Evolutionary conservation across 108 stramenopile species (phyloP).

Genomic region (Heterococcus sp.): DNA sequence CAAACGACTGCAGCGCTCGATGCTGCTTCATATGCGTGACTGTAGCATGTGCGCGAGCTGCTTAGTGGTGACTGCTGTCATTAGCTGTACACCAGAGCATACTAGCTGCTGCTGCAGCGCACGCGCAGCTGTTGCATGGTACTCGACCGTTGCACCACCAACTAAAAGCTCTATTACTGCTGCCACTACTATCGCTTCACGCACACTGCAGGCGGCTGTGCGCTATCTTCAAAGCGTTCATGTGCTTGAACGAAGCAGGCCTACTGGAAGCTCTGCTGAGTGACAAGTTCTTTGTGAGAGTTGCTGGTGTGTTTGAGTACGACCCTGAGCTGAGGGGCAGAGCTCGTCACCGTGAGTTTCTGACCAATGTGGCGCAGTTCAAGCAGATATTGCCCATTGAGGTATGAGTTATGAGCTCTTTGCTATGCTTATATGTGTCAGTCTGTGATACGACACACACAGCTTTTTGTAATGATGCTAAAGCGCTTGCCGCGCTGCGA

Average conservation of each 20-base stretch:
- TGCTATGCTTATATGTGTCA: not conserved
- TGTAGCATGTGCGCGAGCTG: too few species aligned
- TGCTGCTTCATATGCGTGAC: too few species aligned
- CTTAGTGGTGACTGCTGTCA: too few species aligned
- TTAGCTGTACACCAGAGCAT: too few species aligned
- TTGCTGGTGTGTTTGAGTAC: conserved; percentile 56
- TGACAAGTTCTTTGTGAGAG: conserved; percentile 34
- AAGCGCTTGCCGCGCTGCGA: too few species aligned
- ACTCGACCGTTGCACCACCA: too few species aligned
- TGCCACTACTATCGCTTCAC: too few species aligned
- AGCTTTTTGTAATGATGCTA: too few species aligned
- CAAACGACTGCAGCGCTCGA: too few species aligned
- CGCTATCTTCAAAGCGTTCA: conserved; percentile 32
- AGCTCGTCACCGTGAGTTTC: conserved; percentile 38
- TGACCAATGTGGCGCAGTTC: conserved; percentile 13
- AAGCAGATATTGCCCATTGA: conserved; percentile 19
- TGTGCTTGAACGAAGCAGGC: conserved; percentile 29
- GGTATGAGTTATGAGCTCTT: not conserved
- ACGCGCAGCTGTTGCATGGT: too few species aligned
- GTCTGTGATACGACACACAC: not conserved
- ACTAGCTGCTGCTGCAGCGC: too few species aligned
- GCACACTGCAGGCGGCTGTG: conserved; percentile 5
- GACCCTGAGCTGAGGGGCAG: conserved; percentile 46
- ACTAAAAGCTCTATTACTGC: too few species aligned
- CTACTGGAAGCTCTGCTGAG: conserved; percentile 28